Conservation (phyloP, 306 rosid genomes). For the Casuarina cunninghamiana region DNA sequence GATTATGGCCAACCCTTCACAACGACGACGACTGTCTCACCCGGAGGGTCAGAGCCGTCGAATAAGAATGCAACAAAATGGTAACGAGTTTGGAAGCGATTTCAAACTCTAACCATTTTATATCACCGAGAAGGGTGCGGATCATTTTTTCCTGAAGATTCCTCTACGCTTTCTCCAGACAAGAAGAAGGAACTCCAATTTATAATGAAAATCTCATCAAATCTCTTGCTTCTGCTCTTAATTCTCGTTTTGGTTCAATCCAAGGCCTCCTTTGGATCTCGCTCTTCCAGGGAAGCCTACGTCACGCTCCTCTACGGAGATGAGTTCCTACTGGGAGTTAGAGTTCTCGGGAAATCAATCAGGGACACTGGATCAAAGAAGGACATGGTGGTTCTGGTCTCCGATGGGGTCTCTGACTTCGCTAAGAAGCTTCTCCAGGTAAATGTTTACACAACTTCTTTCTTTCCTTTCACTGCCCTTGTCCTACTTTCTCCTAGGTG, state of each 20-base stretch:
- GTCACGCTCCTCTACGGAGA: conserved; percentile 94
- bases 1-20: neutral
- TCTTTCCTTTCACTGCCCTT: too few relatives aligned
- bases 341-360: conserved; percentile 93
- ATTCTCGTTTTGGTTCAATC: conserved; percentile 35
- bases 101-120: neutral
- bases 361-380: conserved; percentile 77
- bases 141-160: neutral
- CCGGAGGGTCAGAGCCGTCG: neutral
- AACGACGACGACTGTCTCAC: neutral
- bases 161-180: too few relatives aligned
- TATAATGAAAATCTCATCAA: conserved; percentile 34
- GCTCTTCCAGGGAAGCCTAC: conserved; percentile 62
- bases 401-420: conserved; percentile 89
- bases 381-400: conserved; percentile 92
- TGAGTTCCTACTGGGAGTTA: conserved; percentile 89
- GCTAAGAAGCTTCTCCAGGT: conserved; percentile 82
- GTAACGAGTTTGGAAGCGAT: neutral
- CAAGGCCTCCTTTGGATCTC: conserved; percentile 44
- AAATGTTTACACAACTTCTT: neutral
- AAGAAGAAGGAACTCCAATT: neutral
- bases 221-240: conserved; percentile 20
- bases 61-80: neutral
- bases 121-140: neutral
- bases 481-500: too few relatives aligned